Conservation (phyloP, 129 eudicot genomes). For the Ambrosia trifida region DNA sequence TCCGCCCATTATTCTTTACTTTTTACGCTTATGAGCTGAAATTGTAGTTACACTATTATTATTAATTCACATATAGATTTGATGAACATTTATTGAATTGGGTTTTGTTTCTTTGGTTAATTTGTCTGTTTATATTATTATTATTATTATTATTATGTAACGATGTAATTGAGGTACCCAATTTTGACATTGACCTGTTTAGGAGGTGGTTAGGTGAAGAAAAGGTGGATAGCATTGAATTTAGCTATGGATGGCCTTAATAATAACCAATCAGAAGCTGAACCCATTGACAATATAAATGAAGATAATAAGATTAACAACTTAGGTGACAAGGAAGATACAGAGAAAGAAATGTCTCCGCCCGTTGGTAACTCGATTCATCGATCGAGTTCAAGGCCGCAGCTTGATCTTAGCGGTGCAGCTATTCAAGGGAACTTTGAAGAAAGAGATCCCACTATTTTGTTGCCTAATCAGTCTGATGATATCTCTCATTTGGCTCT, state of each 20-base stretch:
- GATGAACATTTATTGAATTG: too few relatives aligned
- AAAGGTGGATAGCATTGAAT: constrained; percentile 29
- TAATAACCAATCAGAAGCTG: constrained; percentile 36
- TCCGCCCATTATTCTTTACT: constrained; percentile 15
- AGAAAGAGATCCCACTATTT: constrained; percentile 85
- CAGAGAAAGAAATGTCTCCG: constrained; percentile 64
- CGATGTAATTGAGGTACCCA: constrained; percentile 30
- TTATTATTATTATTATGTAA: too few relatives aligned
- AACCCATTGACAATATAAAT: constrained; percentile 39
- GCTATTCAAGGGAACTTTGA: constrained; percentile 99
- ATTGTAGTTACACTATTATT: not conserved
- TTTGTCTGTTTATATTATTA: too few relatives aligned
- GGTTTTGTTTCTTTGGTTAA: not conserved
- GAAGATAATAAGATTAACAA: constrained; percentile 25
- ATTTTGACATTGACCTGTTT: constrained; percentile 42
- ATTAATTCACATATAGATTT: constrained; percentile 35
- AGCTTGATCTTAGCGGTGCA: constrained; percentile 88
- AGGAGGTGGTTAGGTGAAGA: constrained; percentile 38
- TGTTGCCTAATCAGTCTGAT: constrained; percentile 97
- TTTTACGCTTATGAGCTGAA: constrained; percentile 14
- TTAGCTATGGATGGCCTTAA: constrained; percentile 44
- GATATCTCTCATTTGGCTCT: constrained; percentile 92
- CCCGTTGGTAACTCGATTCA: constrained; percentile 65
- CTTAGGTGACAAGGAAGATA: constrained; percentile 33
- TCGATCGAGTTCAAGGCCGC: constrained; percentile 81